Evolutionary conservation across 176 grass and related monocot species (phyloP).

Genomic region (Luzula sylvatica): DNA sequence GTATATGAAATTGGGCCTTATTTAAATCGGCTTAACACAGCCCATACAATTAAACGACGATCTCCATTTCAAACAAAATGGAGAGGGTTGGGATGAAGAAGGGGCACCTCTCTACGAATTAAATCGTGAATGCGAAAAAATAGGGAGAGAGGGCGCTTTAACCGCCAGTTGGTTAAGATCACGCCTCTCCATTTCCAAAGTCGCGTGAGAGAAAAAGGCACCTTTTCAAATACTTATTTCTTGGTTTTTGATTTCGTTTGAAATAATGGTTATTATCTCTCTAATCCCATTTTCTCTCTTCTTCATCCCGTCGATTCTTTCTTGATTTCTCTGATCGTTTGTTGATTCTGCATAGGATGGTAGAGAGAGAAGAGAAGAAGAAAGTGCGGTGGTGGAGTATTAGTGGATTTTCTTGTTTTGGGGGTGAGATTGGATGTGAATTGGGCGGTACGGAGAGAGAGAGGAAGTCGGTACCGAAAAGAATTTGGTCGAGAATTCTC

Average conservation of each 20-base stretch:
- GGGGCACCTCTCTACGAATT: too few relatives aligned
- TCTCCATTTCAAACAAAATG: too few relatives aligned
- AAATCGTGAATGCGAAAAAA: too few relatives aligned
- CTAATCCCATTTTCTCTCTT: background rate
- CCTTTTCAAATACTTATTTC: too few relatives aligned
- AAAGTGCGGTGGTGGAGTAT: background rate
- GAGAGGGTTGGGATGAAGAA: too few relatives aligned
- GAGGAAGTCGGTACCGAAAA: background rate
- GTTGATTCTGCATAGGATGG: constrained; percentile 1
- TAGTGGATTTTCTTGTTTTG: background rate
- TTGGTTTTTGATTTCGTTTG: too few relatives aligned
- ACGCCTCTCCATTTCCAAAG: constrained; percentile 10
- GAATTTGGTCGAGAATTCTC: background rate
- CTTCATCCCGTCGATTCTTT: background rate
- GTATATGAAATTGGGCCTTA: too few relatives aligned
- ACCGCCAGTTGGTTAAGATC: background rate
- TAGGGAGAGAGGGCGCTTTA: background rate
- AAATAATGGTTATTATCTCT: too few relatives aligned
- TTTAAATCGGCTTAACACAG: too few relatives aligned
- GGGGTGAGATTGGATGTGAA: background rate
- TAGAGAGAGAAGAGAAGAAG: background rate
- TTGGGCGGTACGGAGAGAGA: background rate
- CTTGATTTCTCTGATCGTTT: background rate
- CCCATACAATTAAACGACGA: too few relatives aligned
- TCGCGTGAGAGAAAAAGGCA: constrained; percentile 15